A percentile compares a stretch with the other conserved stretches of the same genome.
Conservation (phyloP, 78 protist genomes). For the Carpediemonas membranifera region DNA sequence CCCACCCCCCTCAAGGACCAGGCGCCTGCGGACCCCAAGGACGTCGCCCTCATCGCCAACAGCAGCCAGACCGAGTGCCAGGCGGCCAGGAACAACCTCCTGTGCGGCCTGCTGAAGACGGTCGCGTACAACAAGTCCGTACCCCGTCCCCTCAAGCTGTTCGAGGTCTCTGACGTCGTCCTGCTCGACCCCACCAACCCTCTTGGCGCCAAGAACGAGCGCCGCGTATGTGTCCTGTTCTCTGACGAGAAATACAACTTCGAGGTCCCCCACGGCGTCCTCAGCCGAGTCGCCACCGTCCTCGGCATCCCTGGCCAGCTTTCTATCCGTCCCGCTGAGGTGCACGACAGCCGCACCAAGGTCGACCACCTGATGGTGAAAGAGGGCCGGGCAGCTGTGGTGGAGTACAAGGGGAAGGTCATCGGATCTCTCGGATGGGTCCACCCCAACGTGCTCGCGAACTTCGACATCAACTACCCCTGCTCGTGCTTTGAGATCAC, state of each 20-base stretch:
- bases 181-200: conserved; percentile 26
- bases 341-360: not conserved
- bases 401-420: conserved; percentile 20
- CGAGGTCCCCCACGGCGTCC: conserved; percentile 67
- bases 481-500: conserved; percentile 16
- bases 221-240: conserved; percentile 50
- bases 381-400: not conserved
- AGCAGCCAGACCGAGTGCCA: not conserved
- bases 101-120: conserved; percentile 78
- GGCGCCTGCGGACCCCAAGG: not conserved
- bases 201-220: conserved; percentile 65
- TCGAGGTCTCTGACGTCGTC: conserved; percentile 78
- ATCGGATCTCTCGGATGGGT: conserved; percentile 73
- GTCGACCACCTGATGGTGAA: not conserved
- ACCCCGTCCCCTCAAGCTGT: conserved; percentile 68
- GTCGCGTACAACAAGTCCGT: conserved; percentile 37
- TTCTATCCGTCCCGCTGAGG: not conserved
- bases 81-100: conserved; percentile 48
- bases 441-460: conserved; percentile 59
- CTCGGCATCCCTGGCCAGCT: conserved; percentile 5
- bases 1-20: not conserved
- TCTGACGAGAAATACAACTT: conserved; percentile 27
- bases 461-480: conserved; percentile 8
- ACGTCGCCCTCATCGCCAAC: not conserved
- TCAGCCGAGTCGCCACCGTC: conserved; percentile 50